phyloP scores from a whole-genome alignment of 2,329 filamentous ascomycete species.

The Alternaria rosae region DNA sequence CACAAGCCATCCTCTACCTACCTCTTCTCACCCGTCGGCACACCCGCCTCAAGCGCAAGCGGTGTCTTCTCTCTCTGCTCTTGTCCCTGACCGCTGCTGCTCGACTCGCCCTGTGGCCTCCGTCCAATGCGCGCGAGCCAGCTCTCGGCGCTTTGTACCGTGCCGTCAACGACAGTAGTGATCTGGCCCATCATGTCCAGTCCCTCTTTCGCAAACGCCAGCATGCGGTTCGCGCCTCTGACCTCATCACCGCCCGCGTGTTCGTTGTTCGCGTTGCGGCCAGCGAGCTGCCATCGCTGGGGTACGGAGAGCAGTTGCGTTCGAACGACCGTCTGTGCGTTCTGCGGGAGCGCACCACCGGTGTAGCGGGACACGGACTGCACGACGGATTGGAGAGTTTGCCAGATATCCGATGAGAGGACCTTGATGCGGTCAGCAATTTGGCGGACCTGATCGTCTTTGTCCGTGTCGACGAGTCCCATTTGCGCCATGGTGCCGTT shows the following conservation, averaged over 20 bases:
- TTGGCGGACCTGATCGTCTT: constrained; percentile 58
- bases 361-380: constrained; percentile 88
- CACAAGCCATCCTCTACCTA: neutral
- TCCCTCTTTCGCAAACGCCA: constrained; percentile 87
- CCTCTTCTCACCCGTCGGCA: constrained; percentile 11
- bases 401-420: constrained; percentile 58
- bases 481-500: constrained; percentile 27
- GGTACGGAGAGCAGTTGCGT: constrained; percentile 85
- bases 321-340: constrained; percentile 82
- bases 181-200: constrained; percentile 95
- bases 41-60: constrained; percentile 13
- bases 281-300: constrained; percentile 79
- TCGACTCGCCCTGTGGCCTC: constrained; percentile 19
- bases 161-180: constrained; percentile 84
- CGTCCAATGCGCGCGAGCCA: constrained; percentile 82
- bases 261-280: constrained; percentile 51
- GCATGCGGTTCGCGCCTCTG: constrained; percentile 73
- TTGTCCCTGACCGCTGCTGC: neutral
- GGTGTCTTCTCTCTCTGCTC: constrained; percentile 24
- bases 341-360: constrained; percentile 88
- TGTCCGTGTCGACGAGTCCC: constrained; percentile 28
- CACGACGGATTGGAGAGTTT: constrained; percentile 76
- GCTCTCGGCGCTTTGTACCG: constrained; percentile 86
- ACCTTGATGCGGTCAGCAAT: constrained; percentile 82
- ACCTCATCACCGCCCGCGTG: constrained; percentile 52